Base-by-base conservation (phyloP, 345 rosid genomes). In the Crucihimalaya himalaica region DNA sequence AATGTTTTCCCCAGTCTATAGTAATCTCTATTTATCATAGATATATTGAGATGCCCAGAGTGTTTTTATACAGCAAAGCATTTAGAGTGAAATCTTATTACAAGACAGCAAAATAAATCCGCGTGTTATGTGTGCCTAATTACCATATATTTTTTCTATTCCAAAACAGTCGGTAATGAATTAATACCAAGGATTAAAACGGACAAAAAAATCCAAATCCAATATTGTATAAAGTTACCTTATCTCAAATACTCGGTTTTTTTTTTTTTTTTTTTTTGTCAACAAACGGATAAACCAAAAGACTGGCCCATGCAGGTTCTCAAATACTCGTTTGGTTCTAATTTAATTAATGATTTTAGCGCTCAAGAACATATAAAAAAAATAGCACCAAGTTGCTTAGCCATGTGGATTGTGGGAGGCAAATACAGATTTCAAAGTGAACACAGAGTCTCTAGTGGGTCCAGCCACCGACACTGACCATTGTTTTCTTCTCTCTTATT, bases 391-490 rank as follows among this genome's bases (percentile, higher is more conserved):
- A 63, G 51, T 55, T 63, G 66, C 46, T n/a, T 4, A 76, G 51
- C 71, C 75, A 76, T 76, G 75, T 76, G 80, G 70, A 54, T 62
- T 12, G 46, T 63, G 12, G 64, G 35, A 46, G 60, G 63, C 71
- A 76, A 54, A 63, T 63, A 23, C 75, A 76, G 34, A 63, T 69
- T 63, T 76, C 66, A 45, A 62, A 69, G 75, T 65, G 50, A 70
- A 46, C 75, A 70, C 71, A 71, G 75, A 68, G 35, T 29, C n/a
- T 14, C 37, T 19, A 0, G 73, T 56, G 68, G 82, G 57, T 69
- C 83, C 86, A 72, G 42, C 79, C 87, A 87, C 91, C 91, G 89
- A 87, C 93, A 76, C 83, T 76, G 68, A 40, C 72, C 63, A 73
- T 75, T 75, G 64, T 19, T 34, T 75, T 54, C 58, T 48, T n/a